Conservation (phyloP, 2,329 filamentous ascomycete genomes). For the Sclerotinia glacialis region DNA sequence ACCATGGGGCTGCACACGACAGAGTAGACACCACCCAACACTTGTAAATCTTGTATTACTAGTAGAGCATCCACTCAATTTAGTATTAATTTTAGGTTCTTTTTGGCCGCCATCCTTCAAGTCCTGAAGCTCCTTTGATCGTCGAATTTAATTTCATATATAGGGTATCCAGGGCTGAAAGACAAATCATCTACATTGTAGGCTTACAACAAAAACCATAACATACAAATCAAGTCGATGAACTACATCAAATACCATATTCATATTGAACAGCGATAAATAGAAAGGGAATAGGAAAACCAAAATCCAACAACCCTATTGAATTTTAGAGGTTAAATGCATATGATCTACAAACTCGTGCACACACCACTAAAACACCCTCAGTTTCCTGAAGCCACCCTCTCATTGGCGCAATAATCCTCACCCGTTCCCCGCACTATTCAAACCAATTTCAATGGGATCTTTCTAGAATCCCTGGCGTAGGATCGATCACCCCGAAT, state of each 20-base stretch:
- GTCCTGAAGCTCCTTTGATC: not conserved
- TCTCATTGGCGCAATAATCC: slow-evolving; percentile 26
- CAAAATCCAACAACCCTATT: not conserved
- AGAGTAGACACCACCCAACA: not conserved
- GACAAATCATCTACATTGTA: no score
- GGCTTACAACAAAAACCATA: no score
- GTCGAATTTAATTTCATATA: no score
- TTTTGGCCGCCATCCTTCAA: not conserved
- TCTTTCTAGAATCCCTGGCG: not conserved
- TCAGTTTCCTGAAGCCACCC: not conserved
- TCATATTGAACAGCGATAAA: not conserved
- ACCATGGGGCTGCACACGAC: not conserved
- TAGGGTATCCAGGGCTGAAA: no score
- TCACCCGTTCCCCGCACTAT: slow-evolving; percentile 23
- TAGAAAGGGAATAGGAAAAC: not conserved
- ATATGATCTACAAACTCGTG: not conserved
- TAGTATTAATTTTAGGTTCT: not conserved
- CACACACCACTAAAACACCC: not conserved
- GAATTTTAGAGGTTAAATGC: not conserved
- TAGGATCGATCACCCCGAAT: slow-evolving; percentile 5
- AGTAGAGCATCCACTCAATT: not conserved
- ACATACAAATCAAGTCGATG: no score
- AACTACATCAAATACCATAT: no score
- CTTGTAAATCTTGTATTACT: not conserved
- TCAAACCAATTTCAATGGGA: not conserved